A percentile compares a stretch with the other conserved stretches of the same genome.
These are phyloP conservation scores for Penicillium aurantiogriseum DNA, from an alignment of 2,329 filamentous ascomycete genomes.

Conservation along the genomic window DNA sequence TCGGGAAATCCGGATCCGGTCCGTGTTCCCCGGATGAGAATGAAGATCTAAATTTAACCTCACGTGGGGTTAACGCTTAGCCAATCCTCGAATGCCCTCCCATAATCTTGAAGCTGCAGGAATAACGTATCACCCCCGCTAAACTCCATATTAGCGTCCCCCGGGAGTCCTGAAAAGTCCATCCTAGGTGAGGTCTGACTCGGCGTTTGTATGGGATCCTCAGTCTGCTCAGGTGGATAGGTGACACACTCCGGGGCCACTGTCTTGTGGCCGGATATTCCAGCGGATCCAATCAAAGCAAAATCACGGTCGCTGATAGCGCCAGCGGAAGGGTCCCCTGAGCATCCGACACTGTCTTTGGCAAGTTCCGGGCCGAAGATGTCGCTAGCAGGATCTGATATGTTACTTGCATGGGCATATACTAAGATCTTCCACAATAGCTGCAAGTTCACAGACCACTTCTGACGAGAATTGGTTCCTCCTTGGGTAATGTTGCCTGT, in stretches of 20 bases:
- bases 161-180: constrained; percentile 6
- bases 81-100: constrained; percentile 39
- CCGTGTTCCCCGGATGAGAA: constrained; percentile 14
- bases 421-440: constrained; percentile 41
- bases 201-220: constrained; percentile 7
- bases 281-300: constrained; percentile 40
- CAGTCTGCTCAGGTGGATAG: constrained; percentile 35
- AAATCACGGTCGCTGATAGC: constrained; percentile 32
- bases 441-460: constrained; percentile 37
- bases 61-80: constrained; percentile 25
- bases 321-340: constrained; percentile 1
- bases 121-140: constrained; percentile 27
- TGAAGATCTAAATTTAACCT: background rate
- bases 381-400: constrained; percentile 12
- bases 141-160: constrained; percentile 10
- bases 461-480: constrained; percentile 7
- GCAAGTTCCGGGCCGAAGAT: constrained; percentile 21
- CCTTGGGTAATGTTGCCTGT: background rate
- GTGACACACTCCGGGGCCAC: constrained; percentile 36
- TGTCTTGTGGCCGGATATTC: constrained; percentile 41
- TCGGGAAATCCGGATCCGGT: constrained; percentile 16
- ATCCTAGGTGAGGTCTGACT: constrained; percentile 9
- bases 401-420: constrained; percentile 36
- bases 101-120: constrained; percentile 38
- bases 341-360: constrained; percentile 14